Evolutionary conservation across 169 alveolate species (phyloP).

Genomic region (Eimeria necatrix): DNA sequence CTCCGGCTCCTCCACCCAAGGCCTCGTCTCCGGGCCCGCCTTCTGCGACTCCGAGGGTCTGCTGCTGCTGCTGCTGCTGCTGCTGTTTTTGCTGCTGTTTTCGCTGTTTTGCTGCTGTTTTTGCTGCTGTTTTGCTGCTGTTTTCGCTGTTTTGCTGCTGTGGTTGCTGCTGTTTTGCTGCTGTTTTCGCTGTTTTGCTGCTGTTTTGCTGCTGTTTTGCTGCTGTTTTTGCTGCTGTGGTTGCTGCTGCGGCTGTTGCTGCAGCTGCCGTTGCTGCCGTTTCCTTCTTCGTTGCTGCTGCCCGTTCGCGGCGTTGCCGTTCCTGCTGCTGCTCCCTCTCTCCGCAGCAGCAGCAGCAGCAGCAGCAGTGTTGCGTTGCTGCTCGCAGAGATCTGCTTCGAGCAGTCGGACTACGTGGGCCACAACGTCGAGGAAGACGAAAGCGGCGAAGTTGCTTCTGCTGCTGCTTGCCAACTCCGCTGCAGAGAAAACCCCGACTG

Average conservation of each 20-base stretch:
- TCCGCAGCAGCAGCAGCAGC: not conserved
- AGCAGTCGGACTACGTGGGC: slow-evolving; percentile 61
- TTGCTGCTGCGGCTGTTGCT: too few species aligned
- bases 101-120: not conserved
- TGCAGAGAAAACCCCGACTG: slow-evolving; percentile 9
- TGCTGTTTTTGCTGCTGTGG: too few species aligned
- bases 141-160: not conserved
- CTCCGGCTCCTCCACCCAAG: not conserved
- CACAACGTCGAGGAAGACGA: slow-evolving; percentile 26
- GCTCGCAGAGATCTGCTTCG: slow-evolving; percentile 21
- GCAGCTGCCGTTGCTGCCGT: too few species aligned
- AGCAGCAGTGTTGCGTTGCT: not conserved
- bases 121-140: not conserved
- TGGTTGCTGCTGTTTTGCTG: too few species aligned
- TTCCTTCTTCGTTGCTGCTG: too few species aligned
- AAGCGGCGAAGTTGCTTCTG: not conserved
- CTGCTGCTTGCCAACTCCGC: slow-evolving; percentile 28
- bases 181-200: too few species aligned
- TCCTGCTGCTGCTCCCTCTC: not conserved
- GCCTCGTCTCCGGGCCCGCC: slow-evolving; percentile 44
- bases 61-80: too few species aligned
- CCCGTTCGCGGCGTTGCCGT: not conserved
- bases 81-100: too few species aligned
- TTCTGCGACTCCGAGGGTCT: slow-evolving; percentile 27
- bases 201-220: too few species aligned